Evolutionary conservation across 139 green algal genomes (phyloP), one percentile per base, ranked within the genome.

Genomic region (Chlamydomonas incerta): DNA sequence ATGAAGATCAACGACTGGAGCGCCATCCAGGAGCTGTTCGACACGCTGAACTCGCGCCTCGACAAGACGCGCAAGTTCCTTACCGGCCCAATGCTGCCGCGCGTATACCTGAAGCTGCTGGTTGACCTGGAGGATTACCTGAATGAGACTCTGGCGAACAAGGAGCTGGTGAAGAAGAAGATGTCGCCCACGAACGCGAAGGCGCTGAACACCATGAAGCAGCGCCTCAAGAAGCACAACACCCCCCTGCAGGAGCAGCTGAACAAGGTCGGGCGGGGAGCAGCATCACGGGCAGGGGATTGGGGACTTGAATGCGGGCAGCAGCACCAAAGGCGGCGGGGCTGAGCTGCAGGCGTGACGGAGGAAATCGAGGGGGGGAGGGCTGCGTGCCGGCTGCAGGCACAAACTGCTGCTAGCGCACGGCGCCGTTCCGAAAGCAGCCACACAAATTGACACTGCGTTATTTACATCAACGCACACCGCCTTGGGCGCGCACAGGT

Each of bases 1-100:
- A 97, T 98, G 90, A 96, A 99, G 89, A 99, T 98, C 92, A 99
- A 99, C 71, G 98, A 99, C 90, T 99, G 96, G 96, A 90, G 93
- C 0, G 87, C 95, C 9, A 96, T 99, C 75, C 95, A 98, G 91
- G 93, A 92, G 0, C 90, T 98, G 60, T 99, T 98, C 82, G 96
- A 99, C 67, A 98, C 98, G 91, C 90, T 99, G n/a, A 98, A 99
- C 91, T 98, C 98, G 94, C 97, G 98, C 86, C 89, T 99, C 63
- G 97, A 99, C 85, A 98, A 97, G 87, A 88, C 90, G 33, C 88
- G 90, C 70, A 96, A 95, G 86, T 87, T 90, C 34, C 82, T 71
- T 18, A 58, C 74, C 50, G 74, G 55, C 24, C 13, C 37, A 5
- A 37, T 52, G 5, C 68, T 80, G 29, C 98, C 98, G 0, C 92